Evolutionary conservation across 805 yeast genomes (phyloP), one percentile per base, ranked within the genome.

Genomic region (Saturnispora mendoncae): DNA sequence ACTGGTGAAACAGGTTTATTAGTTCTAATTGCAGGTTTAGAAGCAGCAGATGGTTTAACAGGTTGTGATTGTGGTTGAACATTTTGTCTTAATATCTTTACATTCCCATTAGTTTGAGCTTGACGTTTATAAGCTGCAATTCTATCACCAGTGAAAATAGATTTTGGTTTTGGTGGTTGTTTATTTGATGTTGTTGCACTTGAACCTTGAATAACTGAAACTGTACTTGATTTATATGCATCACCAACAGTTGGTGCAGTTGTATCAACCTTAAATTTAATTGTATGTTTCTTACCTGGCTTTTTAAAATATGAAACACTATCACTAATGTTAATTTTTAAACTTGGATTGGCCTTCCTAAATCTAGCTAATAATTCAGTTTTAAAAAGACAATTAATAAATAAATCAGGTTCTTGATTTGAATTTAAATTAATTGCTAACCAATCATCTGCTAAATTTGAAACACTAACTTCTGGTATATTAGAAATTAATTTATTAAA

Each of bases 361-460:
- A 88, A 62, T 36, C 81, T 83, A 0, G 95, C 78, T 1, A 84
- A 65, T 40, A 92, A 65, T 57, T 92, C 98, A 0, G 97, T 92
- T 64, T 92, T 92, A 66, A 92, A 84, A 43, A 74, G 74, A 44
- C 87, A 71, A 60, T 84, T 83, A 46, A 92, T 66, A 44, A 92
- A 74, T 10, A 84, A 71, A 62, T 92, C 98, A 1, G 96, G 86
- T 39, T 68, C 72, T 1, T 72, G 52, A 4, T 72, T 66, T 0
- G 78, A 71, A 17, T 71, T 69, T 43, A 77, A 60, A 27, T 74
- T 72, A 34, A 83, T 55, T 1, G 95, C 94, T 26, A 88, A 58
- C 98, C 98, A 92, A 54, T 88, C 92, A 62, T 92, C 98, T 50
- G 88, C 92, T 42, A 77, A 67, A 36, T 71, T 75, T 0, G 96